A percentile compares a stretch with the other conserved stretches of the same genome.
Evolutionary conservation across 2,329 filamentous ascomycete species (phyloP).

Genomic region (Botrytis paeoniae): DNA sequence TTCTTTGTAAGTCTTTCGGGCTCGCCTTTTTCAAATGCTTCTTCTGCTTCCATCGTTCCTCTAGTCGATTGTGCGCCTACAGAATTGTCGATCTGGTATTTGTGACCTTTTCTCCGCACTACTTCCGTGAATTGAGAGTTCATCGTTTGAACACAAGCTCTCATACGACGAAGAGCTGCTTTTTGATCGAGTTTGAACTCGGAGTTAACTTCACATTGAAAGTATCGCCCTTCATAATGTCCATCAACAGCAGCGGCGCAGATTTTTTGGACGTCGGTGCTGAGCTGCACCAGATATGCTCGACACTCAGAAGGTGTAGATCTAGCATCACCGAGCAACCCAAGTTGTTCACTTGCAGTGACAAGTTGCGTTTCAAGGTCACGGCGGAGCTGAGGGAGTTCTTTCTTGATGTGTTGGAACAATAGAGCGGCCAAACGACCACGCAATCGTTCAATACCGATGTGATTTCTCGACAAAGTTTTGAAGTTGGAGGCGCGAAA

Average conservation of each 20-base stretch:
- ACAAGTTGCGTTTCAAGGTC: slow-evolving; percentile 26
- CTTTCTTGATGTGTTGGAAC: slow-evolving; percentile 37
- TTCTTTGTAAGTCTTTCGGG: slow-evolving; percentile 29
- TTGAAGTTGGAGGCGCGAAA: slow-evolving; percentile 36
- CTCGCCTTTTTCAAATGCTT: slow-evolving; percentile 16
- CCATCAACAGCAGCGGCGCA: slow-evolving; percentile 38
- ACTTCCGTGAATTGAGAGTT: slow-evolving; percentile 34
- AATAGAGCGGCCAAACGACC: slow-evolving; percentile 32
- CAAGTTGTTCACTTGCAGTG: slow-evolving; percentile 16
- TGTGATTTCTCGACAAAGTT: slow-evolving; percentile 23
- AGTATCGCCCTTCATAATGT: slow-evolving; percentile 37
- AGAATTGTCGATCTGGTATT: slow-evolving; percentile 32
- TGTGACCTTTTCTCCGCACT: slow-evolving; percentile 34
- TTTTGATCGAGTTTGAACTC: slow-evolving; percentile 25
- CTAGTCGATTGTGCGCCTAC: slow-evolving; percentile 5
- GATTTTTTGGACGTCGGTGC: slow-evolving; percentile 33
- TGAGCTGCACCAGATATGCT: slow-evolving; percentile 34
- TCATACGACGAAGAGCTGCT: slow-evolving; percentile 28
- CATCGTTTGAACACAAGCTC: slow-evolving; percentile 36
- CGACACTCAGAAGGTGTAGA: slow-evolving; percentile 27
- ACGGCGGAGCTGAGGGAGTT: slow-evolving; percentile 32
- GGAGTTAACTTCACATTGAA: slow-evolving; percentile 22
- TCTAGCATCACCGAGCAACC: slow-evolving; percentile 24
- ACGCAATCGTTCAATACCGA: slow-evolving; percentile 34
- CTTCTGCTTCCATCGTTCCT: neutral